Base-by-base conservation (phyloP, 768 basidiomycete species). In the Mycena metata region DNA sequence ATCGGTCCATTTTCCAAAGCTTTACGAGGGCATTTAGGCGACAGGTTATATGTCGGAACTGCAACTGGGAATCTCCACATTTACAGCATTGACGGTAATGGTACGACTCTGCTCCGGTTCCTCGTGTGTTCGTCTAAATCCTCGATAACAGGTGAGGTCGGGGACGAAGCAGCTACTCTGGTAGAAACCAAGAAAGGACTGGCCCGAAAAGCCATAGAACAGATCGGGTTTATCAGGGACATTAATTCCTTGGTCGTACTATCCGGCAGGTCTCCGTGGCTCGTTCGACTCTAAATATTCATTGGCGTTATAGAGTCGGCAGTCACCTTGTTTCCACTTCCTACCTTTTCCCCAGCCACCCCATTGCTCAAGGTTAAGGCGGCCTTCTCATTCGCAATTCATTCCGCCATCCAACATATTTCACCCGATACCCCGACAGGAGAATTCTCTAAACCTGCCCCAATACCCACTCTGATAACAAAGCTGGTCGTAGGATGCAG, bases 211-310 rank as follows among this genome's bases (percentile, higher is more conserved):
- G 83, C 93, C 16, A 92, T 99, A 47, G 97, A 99, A 62, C 95
- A 96, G 75, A 82, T 99, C 3, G 94, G 91, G 0, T 92, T 90
- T 60, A 86, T 98, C 70, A 90, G 90, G 69, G 93, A 95, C 72
- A 86, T 94, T n/a, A 91, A 95, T 73, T 92, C 94, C 5, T 82
- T 99, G 24, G 90, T 95, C 3, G 83, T 93, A 6, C 85, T 99
- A 5, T 93, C 94, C 26, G 96, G 96, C 95, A 75, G 66, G 85
- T 73, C 45, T 12, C 19, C 3, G 19, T 47, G 39, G 33, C 35
- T 16, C 19, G 16, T 47, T 43, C 6, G 8, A n/a, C 10, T 36
- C n/a, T n/a, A 4, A 56, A 17, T 39, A 49, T 57, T 52, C 50
- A 54, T 74, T 45, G 8, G 13, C 47, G 41, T 10, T 36, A 11